Percentiles rank a stretch among this genome's conserved stretches.
Evolutionary conservation across 257 asterid genomes (phyloP).

Genomic region (Coffea canephora): DNA sequence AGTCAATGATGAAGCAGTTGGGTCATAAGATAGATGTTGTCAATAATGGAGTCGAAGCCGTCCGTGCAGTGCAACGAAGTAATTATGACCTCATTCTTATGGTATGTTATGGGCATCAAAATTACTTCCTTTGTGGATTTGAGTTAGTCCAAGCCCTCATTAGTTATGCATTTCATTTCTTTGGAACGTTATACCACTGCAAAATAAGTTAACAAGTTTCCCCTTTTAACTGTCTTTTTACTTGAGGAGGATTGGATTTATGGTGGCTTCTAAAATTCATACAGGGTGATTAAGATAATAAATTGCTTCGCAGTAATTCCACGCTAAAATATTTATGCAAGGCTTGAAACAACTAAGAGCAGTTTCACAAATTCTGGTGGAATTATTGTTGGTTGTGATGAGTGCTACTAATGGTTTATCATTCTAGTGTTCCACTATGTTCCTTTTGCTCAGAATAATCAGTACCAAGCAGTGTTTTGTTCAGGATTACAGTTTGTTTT

Average conservation of each 20-base stretch:
- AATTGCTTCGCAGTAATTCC: neutral
- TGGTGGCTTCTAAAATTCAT: neutral
- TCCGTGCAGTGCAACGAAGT: slow-evolving; percentile 54
- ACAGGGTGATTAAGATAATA: neutral
- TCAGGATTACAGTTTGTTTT: neutral
- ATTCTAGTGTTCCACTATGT: neutral
- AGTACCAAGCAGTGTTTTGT: neutral
- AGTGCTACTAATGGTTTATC: neutral
- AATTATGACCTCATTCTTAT: slow-evolving; percentile 65
- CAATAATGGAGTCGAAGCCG: slow-evolving; percentile 72
- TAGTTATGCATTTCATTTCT: neutral
- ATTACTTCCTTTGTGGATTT: neutral
- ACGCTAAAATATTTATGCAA: neutral
- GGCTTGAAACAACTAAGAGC: neutral
- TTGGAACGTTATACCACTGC: neutral
- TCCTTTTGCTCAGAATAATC: neutral
- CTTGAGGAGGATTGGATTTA: neutral
- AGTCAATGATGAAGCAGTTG: slow-evolving; percentile 78
- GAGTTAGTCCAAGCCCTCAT: neutral
- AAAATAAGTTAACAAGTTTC: neutral
- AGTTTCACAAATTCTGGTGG: neutral
- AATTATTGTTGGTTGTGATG: neutral
- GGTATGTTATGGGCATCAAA: slow-evolving; percentile 39
- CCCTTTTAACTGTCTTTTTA: neutral
- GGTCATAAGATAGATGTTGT: slow-evolving; percentile 70